Percentiles rank a stretch among this genome's conserved stretches.
phyloP scores from a whole-genome alignment of 164 flowering plant species.

The Tetracentron sinense region DNA sequence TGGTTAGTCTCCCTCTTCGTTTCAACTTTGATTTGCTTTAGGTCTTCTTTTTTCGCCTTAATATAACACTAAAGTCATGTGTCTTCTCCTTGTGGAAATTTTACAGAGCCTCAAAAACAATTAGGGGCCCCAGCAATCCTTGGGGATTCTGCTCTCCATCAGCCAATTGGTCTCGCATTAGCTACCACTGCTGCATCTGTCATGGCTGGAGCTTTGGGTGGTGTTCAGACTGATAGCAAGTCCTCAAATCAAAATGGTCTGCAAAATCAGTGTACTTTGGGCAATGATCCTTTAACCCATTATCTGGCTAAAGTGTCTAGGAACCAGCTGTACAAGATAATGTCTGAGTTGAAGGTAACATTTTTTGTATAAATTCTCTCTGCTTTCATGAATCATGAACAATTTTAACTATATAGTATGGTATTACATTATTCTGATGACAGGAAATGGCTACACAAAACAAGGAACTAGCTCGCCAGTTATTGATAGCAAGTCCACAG shows the following conservation, averaged over 20 bases:
- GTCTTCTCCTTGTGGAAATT: constrained; percentile 6
- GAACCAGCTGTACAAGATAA: constrained; percentile 59
- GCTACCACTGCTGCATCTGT: constrained; percentile 79
- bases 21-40: background rate
- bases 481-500: constrained; percentile 58
- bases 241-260: constrained; percentile 40
- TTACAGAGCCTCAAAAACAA: constrained; percentile 54
- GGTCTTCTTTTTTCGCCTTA: background rate
- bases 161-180: constrained; percentile 73
- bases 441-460: constrained; percentile 72
- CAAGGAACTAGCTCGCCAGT: constrained; percentile 65
- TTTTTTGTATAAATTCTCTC: too few species aligned
- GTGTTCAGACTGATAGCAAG: constrained; percentile 47
- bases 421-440: constrained; percentile 16
- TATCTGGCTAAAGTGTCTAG: constrained; percentile 83
- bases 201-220: constrained; percentile 87
- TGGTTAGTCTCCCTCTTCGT: constrained; percentile 44
- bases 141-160: constrained; percentile 51
- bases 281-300: constrained; percentile 78
- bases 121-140: constrained; percentile 43
- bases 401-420: background rate
- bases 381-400: too few species aligned
- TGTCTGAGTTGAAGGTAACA: constrained; percentile 71
- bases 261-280: constrained; percentile 42
- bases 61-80: background rate